Evolutionary conservation across 371 early-diverging fungal genomes (phyloP), one percentile per base, ranked within the genome.

Genomic region (Vairimorpha ceranae): DNA sequence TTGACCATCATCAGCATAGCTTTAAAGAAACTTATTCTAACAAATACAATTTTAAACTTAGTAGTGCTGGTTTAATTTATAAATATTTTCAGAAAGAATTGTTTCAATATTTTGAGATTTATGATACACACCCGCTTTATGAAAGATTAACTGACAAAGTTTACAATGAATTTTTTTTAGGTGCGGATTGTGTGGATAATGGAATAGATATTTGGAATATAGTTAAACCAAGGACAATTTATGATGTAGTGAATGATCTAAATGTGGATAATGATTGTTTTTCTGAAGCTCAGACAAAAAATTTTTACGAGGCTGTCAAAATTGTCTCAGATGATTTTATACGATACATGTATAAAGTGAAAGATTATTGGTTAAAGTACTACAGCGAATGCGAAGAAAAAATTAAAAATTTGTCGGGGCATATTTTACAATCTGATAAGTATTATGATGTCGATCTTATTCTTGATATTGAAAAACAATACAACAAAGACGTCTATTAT

Each of bases 1-100:
- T 88, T 80, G 97, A 97, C 79, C 97, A 97, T 78, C 97, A 97
- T 80, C 95, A 95, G 86, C 88, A 93, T 70, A 91, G 89, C 23
- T 97, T 95, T 79, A 82, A 79, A 38, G 93, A 93, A 75, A 90
- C 91, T 48, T 94, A 92, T 82, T 87, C 87, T 56, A 84, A 81
- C 27, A 83, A 87, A 64, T 89, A 90, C 78, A 71, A 73, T 54
- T 91, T 91, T 77, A 92, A 91, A 85, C 85, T 93, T 61, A 90
- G 91, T 87, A 89, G 90, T 75, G 91, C 93, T 29, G 94, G 94
- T 46, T 82, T 93, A 17, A 85, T 92, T 54, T 92, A 90, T 86
- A 92, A 92, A 45, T 84, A 83, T 75, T 56, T 82, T 80, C 51
- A 82, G 80, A 6, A 69, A 82, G 60, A 80, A 77, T 65, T 77